Evolutionary conservation across 2,329 filamentous ascomycete species (phyloP).

Genomic region (Grosmannia penicillata): DNA sequence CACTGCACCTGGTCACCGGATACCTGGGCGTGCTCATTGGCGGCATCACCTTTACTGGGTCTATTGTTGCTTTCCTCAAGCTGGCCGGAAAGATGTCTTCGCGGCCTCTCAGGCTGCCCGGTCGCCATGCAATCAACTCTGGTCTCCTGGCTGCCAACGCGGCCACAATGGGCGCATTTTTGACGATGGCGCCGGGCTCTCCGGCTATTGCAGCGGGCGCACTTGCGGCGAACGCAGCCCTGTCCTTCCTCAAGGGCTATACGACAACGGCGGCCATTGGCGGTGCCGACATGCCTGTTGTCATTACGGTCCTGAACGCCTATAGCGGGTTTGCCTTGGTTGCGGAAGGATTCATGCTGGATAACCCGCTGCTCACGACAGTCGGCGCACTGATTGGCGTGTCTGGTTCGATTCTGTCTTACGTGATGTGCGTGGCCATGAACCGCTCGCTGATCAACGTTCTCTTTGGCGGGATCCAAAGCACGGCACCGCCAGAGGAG

Average conservation of each 20-base stretch:
- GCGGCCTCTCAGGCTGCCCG: slow-evolving; percentile 55
- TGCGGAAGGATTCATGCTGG: slow-evolving; percentile 82
- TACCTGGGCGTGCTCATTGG: slow-evolving; percentile 78
- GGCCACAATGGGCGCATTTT: slow-evolving; percentile 71
- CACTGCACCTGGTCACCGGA: slow-evolving; percentile 69
- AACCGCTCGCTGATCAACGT: slow-evolving; percentile 83
- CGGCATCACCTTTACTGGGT: slow-evolving; percentile 84
- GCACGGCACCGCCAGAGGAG: slow-evolving; percentile 34
- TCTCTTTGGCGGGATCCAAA: slow-evolving; percentile 61
- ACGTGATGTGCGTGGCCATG: slow-evolving; percentile 82
- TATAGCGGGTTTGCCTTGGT: slow-evolving; percentile 86
- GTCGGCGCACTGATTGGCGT: slow-evolving; percentile 81
- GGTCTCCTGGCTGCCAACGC: slow-evolving; percentile 61
- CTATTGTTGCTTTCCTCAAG: slow-evolving; percentile 80
- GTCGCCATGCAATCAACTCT: slow-evolving; percentile 61
- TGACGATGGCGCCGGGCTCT: slow-evolving; percentile 67
- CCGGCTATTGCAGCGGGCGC: slow-evolving; percentile 68
- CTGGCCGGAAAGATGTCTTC: slow-evolving; percentile 73
- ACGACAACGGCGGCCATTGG: slow-evolving; percentile 82
- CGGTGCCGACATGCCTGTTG: slow-evolving; percentile 87
- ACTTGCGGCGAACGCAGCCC: slow-evolving; percentile 56
- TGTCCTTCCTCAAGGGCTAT: slow-evolving; percentile 76
- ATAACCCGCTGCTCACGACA: slow-evolving; percentile 72
- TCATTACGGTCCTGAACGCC: slow-evolving; percentile 80
- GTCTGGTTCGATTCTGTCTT: slow-evolving; percentile 76